A percentile compares a stretch with the other conserved stretches of the same genome.
These are phyloP conservation scores for Psilocybe sp. DNA, from an alignment of 768 basidiomycete species.

Conservation along the genomic window DNA sequence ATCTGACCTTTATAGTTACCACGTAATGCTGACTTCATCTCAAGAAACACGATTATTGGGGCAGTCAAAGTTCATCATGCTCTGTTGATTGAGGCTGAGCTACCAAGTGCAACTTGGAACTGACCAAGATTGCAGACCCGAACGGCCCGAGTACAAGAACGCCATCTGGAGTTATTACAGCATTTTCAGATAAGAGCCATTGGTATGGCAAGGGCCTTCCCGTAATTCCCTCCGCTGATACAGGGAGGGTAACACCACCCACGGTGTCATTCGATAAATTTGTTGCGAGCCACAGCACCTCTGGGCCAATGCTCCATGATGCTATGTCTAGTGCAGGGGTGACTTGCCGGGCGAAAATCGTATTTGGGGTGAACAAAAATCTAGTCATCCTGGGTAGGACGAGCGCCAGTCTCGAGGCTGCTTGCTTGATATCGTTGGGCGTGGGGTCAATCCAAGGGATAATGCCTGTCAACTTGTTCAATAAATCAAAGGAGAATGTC, in stretches of 20 bases:
- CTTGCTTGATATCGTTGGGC: slow-evolving; percentile 31
- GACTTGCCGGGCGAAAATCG: neutral
- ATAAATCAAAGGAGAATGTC: neutral
- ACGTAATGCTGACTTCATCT: too few relatives aligned
- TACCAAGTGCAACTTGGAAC: neutral
- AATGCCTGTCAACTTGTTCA: slow-evolving; percentile 15
- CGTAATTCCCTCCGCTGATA: too few relatives aligned
- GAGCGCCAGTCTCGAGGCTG: slow-evolving; percentile 29
- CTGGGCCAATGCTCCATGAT: too few relatives aligned
- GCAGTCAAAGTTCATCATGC: slow-evolving; percentile 4
- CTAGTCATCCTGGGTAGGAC: slow-evolving; percentile 18
- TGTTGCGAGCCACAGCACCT: too few relatives aligned
- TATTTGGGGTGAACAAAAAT: slow-evolving; percentile 4
- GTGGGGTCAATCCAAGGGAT: slow-evolving; percentile 43
- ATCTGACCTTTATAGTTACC: too few relatives aligned
- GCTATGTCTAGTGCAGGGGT: neutral
- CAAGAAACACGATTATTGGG: too few relatives aligned
- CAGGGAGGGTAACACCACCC: too few relatives aligned
- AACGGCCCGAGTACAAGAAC: slow-evolving; percentile 2
- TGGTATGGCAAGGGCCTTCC: neutral
- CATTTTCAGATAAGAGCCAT: slow-evolving; percentile 6
- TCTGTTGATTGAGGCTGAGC: neutral
- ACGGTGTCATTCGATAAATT: too few relatives aligned
- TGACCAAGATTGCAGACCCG: slow-evolving; percentile 6
- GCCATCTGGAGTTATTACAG: neutral